Evolutionary conservation across 345 rosid species (phyloP), one percentile per base, ranked within the genome.

Genomic region (Ceriops zippeliana): DNA sequence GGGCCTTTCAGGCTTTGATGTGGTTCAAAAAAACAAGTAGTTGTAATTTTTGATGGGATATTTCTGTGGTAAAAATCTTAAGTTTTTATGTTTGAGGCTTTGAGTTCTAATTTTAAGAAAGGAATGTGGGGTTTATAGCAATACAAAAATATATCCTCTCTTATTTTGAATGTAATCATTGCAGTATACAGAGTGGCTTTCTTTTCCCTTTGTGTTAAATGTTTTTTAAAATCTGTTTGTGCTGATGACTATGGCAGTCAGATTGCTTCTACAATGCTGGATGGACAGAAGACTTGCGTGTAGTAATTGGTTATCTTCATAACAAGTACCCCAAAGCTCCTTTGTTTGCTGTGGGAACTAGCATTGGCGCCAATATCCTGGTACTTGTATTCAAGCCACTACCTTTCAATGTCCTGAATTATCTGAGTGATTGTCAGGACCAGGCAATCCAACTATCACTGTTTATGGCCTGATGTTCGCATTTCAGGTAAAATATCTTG

Each of bases 211-310:
- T 10, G n/a, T n/a, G n/a, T 20, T 19, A 52, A 22, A n/a, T 52
- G n/a, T 52, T 6, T 28, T 28, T 28, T 28, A 28, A 28, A 28
- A 24, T 19, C 10, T 19, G 16, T 52, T 10, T 58, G 52, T 46
- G 6, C 1, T 21, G 26, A 26, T 5, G 63, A 58, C 8, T 6
- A 31, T 58, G 80, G 80, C 89, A 93, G 98, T 89, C 98, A 1
- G 98, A 90, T 82, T 83, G 89, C 80, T 89, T 93, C 70, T 93
- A 90, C 75, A 89, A 90, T 82, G 97, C 97, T 73, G 98, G 97
- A 56, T 89, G 90, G 87, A 93, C 98, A 17, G 96, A 86, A 78
- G 98, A 93, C 78, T 16, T 80, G 9, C 70, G 96, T 21, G 81
- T 59, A 17, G 87, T 90, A 66, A 59, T 87, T 66, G 73, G 66